Evolutionary conservation across 2,329 filamentous ascomycete genomes (phyloP), one percentile per base, ranked within the genome.

Genomic region (Talaromyces sp.): DNA sequence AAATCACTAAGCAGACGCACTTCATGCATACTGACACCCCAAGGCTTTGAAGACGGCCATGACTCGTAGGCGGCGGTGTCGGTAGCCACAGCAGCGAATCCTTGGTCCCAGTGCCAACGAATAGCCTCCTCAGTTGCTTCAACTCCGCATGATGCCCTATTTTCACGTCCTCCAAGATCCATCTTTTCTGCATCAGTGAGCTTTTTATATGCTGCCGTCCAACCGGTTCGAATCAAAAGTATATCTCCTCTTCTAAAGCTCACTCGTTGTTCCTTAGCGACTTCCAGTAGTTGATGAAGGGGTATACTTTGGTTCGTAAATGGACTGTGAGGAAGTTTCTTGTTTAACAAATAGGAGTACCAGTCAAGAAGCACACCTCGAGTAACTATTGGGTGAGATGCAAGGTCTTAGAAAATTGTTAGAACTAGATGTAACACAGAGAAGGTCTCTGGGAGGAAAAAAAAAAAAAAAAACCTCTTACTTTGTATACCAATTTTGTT

Each of bases 81-180:
- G 4, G 82, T 81, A 0, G 78, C 83, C 0, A 84, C 77, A 4
- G 83, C 83, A 0, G 81, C 71, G 65, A 85, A 84, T n/a, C 75
- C 70, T 52, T 77, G 71, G 38, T 84, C 78, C 81, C 82, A 85
- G n/a, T 84, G 71, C 82, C 82, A 85, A 26, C 76, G 72, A 4
- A 82, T 73, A 4, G 76, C 76, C 9, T 75, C 77, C 14, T 77
- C 70, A 1, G 75, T 77, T 0, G 77, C 78, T 38, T 80, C 75
- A 1, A 82, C 72, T 0, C 80, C 81, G 57, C 75, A 67, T 0
- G 68, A 69, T 0, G 73, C 72, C 0, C 65, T 56, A 1, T 65
- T 63, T 10, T 66, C 59, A 29, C 62, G 49, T 10, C 62, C 62
- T 14, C 62, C 62, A 9, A 63, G 51, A 14, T 46, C n/a, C 2